A percentile compares a stretch with the other conserved stretches of the same genome.
Evolutionary conservation across 2,329 filamentous ascomycete genomes (phyloP).

Genomic region (Lasiodiplodia sp.): DNA sequence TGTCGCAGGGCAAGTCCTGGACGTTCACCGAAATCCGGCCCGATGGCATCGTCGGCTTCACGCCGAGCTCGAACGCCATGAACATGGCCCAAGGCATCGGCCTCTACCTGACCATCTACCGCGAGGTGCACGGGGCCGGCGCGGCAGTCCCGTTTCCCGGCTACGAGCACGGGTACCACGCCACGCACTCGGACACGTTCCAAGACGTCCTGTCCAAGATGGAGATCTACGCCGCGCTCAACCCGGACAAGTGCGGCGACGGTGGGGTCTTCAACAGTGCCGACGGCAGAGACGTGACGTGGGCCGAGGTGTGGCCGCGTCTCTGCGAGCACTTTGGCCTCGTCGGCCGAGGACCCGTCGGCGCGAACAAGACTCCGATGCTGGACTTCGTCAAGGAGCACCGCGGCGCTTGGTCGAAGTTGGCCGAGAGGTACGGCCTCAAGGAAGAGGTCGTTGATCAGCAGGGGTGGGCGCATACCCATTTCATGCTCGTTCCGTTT

Average conservation of each 20-base stretch:
- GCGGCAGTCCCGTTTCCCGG: conserved; percentile 51
- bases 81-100: conserved; percentile 48
- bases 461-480: conserved; percentile 1
- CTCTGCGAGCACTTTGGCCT: conserved; percentile 57
- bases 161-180: conserved; percentile 46
- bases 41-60: conserved; percentile 53
- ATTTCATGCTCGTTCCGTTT: conserved; percentile 53
- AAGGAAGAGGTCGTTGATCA: conserved; percentile 52
- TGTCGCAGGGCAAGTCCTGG: conserved; percentile 48
- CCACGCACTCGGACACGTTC: conserved; percentile 50
- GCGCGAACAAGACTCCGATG: conserved; percentile 39
- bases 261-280: conserved; percentile 53
- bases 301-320: conserved; percentile 55
- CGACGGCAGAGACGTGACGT: conserved; percentile 47
- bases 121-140: conserved; percentile 48
- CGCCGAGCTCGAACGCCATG: conserved; percentile 51
- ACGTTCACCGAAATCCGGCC: conserved; percentile 51
- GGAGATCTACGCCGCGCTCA: conserved; percentile 51
- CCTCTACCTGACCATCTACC: conserved; percentile 48
- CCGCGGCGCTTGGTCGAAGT: conserved; percentile 39
- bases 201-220: conserved; percentile 53
- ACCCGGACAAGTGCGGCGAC: conserved; percentile 45
- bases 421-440: conserved; percentile 39
- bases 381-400: conserved; percentile 41
- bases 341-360: conserved; percentile 46